Evolutionary conservation across 805 yeast genomes (phyloP).

Genomic region (Barnettozyma vustinii): DNA sequence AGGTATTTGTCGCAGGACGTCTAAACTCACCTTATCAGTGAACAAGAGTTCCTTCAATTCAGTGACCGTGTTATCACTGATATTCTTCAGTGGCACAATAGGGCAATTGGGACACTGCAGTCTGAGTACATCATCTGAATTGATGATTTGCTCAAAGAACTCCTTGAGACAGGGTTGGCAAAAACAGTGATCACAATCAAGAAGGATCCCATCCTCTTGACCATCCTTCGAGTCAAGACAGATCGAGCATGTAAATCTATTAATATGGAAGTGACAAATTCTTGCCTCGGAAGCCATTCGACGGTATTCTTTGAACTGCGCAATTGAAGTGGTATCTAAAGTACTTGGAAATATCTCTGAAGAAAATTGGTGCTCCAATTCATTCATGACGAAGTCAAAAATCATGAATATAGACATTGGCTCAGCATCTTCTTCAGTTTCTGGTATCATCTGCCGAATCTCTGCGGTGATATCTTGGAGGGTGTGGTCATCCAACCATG

Average conservation of each 20-base stretch:
- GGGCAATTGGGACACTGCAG: conserved; percentile 55
- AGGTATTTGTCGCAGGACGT: conserved; percentile 30
- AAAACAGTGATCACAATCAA: conserved; percentile 44
- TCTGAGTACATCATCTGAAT: conserved; percentile 42
- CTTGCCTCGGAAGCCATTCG: conserved; percentile 24
- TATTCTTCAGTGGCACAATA: conserved; percentile 17
- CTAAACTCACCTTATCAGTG: conserved; percentile 34
- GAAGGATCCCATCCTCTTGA: conserved; percentile 24
- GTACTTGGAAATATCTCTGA: conserved; percentile 12
- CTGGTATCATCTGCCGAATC: not conserved
- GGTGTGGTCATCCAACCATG: conserved; percentile 26
- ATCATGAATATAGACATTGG: conserved; percentile 33
- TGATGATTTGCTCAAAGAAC: conserved; percentile 38
- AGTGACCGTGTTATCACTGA: conserved; percentile 20
- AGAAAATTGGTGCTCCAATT: conserved; percentile 8
- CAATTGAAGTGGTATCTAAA: conserved; percentile 4
- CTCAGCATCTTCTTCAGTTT: not conserved
- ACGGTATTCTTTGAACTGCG: conserved; percentile 9
- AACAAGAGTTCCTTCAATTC: conserved; percentile 36
- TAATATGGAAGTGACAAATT: conserved; percentile 26
- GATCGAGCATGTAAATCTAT: conserved; percentile 48
- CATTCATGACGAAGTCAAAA: conserved; percentile 35
- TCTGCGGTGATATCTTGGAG: conserved; percentile 14
- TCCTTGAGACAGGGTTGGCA: conserved; percentile 41
- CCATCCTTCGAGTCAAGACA: conserved; percentile 51